These are phyloP conservation scores for Vitis rupestris DNA, from an alignment of 164 flowering plant species.

Conservation along the genomic window DNA sequence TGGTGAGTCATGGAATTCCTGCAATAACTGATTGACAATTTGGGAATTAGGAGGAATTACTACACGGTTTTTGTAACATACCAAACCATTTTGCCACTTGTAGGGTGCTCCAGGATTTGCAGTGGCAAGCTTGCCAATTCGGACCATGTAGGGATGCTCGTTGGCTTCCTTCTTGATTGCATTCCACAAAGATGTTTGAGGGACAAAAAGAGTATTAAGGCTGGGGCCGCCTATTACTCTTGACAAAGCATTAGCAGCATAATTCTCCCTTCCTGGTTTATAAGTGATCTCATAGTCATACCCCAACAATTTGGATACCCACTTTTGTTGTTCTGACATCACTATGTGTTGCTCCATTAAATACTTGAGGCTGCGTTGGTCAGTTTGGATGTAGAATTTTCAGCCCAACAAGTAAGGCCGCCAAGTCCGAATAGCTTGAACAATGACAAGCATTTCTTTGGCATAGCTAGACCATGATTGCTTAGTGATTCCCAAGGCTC, in stretches of 20 bases:
- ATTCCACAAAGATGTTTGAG: neutral
- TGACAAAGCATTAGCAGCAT: neutral
- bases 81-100: neutral
- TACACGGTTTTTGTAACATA: neutral
- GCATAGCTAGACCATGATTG: neutral
- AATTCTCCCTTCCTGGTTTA: neutral
- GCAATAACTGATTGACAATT: neutral
- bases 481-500: neutral
- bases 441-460: neutral
- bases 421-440: neutral
- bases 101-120: neutral
- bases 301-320: neutral
- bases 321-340: neutral
- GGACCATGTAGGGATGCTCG: neutral
- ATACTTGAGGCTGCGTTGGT: neutral
- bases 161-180: neutral
- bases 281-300: neutral
- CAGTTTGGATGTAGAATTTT: neutral
- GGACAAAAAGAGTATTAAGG: neutral
- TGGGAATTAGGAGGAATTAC: too few species aligned
- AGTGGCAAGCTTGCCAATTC: neutral
- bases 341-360: neutral
- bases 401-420: neutral
- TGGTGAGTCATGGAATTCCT: constrained; percentile 3
- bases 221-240: neutral